Evolutionary conservation across 1,139 yeast species (phyloP).

Genomic region (Pichia sp.): DNA sequence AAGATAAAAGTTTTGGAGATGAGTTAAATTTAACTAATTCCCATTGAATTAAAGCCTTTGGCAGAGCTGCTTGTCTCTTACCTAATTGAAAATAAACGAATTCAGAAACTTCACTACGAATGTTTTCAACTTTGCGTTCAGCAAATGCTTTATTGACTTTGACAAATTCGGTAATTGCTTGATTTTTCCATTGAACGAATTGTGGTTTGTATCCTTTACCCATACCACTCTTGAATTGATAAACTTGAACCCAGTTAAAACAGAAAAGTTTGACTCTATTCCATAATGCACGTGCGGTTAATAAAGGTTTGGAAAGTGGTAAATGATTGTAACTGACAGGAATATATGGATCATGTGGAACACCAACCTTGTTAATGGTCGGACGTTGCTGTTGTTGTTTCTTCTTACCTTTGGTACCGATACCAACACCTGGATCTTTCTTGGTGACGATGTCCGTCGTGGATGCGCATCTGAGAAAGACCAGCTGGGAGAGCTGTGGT

Average conservation of each 20-base stretch:
- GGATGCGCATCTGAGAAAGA: conserved; percentile 10
- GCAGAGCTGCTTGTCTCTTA: conserved; percentile 48
- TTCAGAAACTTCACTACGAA: conserved; percentile 43
- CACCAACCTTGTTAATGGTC: conserved; percentile 35
- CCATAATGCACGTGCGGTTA: conserved; percentile 33
- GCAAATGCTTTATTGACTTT: conserved; percentile 68
- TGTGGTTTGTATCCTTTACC: conserved; percentile 50
- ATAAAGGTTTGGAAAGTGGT: conserved; percentile 39
- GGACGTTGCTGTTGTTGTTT: conserved; percentile 24
- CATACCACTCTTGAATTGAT: conserved; percentile 56
- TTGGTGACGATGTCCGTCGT: conserved; percentile 12
- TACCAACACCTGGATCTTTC: conserved; percentile 15
- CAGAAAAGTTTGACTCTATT: conserved; percentile 51
- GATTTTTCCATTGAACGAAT: conserved; percentile 66
- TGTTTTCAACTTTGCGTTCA: conserved; percentile 37
- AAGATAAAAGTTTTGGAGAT: conserved; percentile 65
- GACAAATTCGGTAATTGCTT: conserved; percentile 60
- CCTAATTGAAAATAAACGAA: conserved; percentile 59
- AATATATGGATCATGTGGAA: conserved; percentile 42
- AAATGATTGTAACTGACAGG: conserved; percentile 43
- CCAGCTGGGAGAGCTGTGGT: background rate
- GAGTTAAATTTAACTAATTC: conserved; percentile 62
- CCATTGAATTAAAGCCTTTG: conserved; percentile 65
- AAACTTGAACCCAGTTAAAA: conserved; percentile 59
- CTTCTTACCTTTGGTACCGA: conserved; percentile 16